Conservation (phyloP, 83 land plant genomes). For the Diphasiastrum complanatum region DNA sequence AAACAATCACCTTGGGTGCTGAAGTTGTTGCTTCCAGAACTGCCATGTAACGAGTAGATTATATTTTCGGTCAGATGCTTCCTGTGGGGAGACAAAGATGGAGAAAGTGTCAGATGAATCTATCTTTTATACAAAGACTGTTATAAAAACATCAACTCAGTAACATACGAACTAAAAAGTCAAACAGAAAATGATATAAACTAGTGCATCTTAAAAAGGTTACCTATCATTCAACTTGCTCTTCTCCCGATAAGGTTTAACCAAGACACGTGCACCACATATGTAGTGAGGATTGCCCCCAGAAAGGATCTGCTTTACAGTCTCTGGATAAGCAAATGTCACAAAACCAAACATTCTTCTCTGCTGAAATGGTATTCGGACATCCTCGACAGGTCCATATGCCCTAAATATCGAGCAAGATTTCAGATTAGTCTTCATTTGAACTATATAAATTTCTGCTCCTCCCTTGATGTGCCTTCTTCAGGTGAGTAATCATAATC, state of each 20-base stretch:
- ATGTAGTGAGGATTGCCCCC: no score
- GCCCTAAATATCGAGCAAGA: background rate
- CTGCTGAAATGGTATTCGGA: conserved; percentile 16
- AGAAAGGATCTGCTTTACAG: conserved; percentile 6
- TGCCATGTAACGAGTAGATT: no score
- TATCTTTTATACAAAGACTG: background rate
- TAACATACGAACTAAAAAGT: background rate
- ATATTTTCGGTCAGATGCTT: no score
- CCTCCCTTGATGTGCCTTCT: no score
- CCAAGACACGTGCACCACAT: no score
- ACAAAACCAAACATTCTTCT: conserved; percentile 16
- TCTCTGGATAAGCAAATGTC: conserved; percentile 6
- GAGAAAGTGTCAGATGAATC: background rate
- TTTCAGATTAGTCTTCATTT: background rate
- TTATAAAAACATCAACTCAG: background rate
- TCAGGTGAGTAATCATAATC: no score
- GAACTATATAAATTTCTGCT: background rate
- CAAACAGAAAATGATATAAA: background rate
- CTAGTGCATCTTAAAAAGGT: background rate
- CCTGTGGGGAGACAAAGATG: background rate
- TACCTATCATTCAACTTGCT: conserved; percentile 4
- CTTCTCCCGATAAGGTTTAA: no score
- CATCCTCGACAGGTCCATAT: conserved; percentile 14
- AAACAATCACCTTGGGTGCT: no score
- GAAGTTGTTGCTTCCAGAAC: no score